A percentile compares a stretch with the other conserved stretches of the same genome.
phyloP scores from a whole-genome alignment of 1,139 yeast species.

The Debaryomycetaceae sp. region DNA sequence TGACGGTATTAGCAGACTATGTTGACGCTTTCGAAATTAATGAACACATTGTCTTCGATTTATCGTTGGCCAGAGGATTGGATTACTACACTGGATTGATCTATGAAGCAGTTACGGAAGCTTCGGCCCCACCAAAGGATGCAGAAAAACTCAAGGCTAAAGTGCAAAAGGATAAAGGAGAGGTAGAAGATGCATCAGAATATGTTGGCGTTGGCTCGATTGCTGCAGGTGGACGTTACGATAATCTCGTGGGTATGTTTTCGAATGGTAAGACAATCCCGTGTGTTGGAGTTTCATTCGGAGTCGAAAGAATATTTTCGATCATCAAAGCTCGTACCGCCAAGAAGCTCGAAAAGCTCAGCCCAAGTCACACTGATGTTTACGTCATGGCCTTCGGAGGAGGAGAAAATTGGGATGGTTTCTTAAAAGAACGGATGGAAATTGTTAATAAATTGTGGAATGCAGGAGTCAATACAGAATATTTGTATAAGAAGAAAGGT shows the following conservation, averaged over 20 bases:
- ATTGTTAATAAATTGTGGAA: conserved; percentile 81
- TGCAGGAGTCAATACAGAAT: conserved; percentile 87
- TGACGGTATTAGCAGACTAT: conserved; percentile 70
- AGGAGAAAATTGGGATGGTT: conserved; percentile 93
- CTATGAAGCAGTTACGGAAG: conserved; percentile 92
- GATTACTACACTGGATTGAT: conserved; percentile 97
- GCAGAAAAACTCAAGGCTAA: conserved; percentile 64
- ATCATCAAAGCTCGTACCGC: conserved; percentile 73
- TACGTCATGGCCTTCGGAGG: conserved; percentile 98
- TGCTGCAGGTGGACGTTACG: conserved; percentile 99
- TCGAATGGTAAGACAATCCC: conserved; percentile 92
- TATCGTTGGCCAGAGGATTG: conserved; percentile 94
- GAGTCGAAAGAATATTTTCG: conserved; percentile 92
- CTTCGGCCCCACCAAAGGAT: conserved; percentile 88
- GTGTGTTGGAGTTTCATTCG: conserved; percentile 95
- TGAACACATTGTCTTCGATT: conserved; percentile 70
- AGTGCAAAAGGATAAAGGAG: conserved; percentile 38
- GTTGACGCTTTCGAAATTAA: conserved; percentile 76
- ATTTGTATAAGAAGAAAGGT: conserved; percentile 85
- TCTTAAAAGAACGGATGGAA: conserved; percentile 85
- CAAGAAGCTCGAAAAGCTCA: conserved; percentile 53
- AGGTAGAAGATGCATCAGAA: conserved; percentile 90
- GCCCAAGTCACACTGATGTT: conserved; percentile 87
- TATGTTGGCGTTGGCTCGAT: conserved; percentile 98
- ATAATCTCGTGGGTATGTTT: conserved; percentile 94